These are phyloP conservation scores for Tuber umbilicatum DNA, from an alignment of 495 filamentous ascomycete species.

Conservation along the genomic window DNA sequence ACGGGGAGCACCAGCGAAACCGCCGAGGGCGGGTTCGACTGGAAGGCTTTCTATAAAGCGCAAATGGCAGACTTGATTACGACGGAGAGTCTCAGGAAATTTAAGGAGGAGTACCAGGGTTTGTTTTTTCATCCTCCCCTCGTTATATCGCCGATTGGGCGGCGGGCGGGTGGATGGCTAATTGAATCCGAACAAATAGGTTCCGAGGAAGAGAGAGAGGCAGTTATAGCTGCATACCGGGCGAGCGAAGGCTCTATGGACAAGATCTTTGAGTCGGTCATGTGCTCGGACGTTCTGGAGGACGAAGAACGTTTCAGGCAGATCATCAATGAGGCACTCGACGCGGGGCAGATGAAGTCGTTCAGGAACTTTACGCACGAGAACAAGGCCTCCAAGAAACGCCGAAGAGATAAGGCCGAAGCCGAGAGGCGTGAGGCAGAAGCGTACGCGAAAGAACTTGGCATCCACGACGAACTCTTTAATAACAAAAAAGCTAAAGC, in stretches of 20 bases:
- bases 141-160: not conserved
- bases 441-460: conserved; percentile 62
- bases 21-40: conserved; percentile 66
- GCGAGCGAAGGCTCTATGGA: conserved; percentile 65
- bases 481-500: conserved; percentile 43
- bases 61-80: conserved; percentile 70
- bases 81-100: conserved; percentile 60
- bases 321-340: conserved; percentile 78
- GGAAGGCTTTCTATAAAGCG: conserved; percentile 76
- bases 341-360: conserved; percentile 54
- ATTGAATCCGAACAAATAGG: conserved; percentile 39
- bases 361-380: conserved; percentile 68
- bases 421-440: conserved; percentile 68
- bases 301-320: conserved; percentile 78
- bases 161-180: not conserved
- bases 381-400: conserved; percentile 56
- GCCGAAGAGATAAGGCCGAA: conserved; percentile 57
- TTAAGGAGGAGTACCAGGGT: conserved; percentile 66
- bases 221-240: conserved; percentile 69
- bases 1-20: conserved; percentile 82
- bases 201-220: conserved; percentile 74
- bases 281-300: conserved; percentile 75
- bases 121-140: conserved; percentile 1
- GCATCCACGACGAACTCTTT: conserved; percentile 56
- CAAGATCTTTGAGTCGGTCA: conserved; percentile 67